phyloP scores from a whole-genome alignment of 78 protist species.

The Trichosphaerium sp. region DNA sequence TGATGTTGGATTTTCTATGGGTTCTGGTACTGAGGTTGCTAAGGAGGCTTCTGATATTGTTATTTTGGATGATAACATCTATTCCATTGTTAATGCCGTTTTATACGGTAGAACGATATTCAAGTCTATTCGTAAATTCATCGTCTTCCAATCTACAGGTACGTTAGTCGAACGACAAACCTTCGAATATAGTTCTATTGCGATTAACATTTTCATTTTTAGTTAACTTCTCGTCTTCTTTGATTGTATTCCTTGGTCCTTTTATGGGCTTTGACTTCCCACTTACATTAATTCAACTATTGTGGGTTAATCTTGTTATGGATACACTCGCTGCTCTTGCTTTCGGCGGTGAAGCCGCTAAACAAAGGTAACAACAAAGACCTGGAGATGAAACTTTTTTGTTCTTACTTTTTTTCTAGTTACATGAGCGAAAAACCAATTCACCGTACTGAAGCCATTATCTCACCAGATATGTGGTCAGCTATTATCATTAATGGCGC shows the following conservation, averaged over 20 bases:
- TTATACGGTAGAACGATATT: conserved; percentile 66
- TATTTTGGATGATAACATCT: conserved; percentile 83
- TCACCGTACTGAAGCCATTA: conserved; percentile 33
- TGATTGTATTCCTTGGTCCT: conserved; percentile 65
- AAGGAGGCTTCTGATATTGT: conserved; percentile 88
- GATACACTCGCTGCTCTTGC: conserved; percentile 87
- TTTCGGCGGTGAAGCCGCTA: conserved; percentile 77
- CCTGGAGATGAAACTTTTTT: conserved; percentile 3
- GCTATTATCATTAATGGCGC: conserved; percentile 43
- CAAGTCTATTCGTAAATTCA: conserved; percentile 66
- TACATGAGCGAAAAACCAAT: conserved; percentile 52
- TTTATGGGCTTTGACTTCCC: conserved; percentile 63
- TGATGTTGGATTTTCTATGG: conserved; percentile 85
- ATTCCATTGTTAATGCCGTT: conserved; percentile 69
- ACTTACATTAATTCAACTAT: conserved; percentile 63
- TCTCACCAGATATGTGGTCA: conserved; percentile 48
- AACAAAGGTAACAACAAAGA: conserved; percentile 13
- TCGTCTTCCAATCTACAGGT: conserved; percentile 70
- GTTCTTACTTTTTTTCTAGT: background rate
- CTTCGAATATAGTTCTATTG: too few species aligned
- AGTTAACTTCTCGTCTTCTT: conserved; percentile 69
- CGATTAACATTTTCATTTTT: too few species aligned
- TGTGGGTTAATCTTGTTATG: conserved; percentile 90
- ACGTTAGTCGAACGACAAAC: too few species aligned
- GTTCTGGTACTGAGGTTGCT: conserved; percentile 76